These are phyloP conservation scores for Jacaranda copaia DNA, from an alignment of 257 asterid species.

Conservation along the genomic window DNA sequence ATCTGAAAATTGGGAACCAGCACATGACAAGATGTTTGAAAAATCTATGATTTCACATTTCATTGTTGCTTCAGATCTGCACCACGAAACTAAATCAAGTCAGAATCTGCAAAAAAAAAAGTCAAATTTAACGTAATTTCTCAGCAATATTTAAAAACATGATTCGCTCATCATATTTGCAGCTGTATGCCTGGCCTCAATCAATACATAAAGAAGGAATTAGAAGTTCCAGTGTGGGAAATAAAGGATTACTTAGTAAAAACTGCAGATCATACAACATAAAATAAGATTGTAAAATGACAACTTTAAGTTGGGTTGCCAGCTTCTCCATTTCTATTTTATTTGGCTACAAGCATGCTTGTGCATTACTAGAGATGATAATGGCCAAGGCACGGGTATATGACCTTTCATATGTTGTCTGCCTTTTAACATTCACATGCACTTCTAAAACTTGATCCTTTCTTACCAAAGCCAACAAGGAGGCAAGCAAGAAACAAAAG, in stretches of 20 bases:
- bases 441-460: not conserved
- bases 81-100: not conserved
- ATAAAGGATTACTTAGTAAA: not conserved
- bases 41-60: not conserved
- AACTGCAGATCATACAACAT: not conserved
- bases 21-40: not conserved
- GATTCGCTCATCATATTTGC: not conserved
- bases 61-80: conserved; percentile 4
- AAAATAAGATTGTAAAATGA: not conserved
- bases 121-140: not conserved
- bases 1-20: not conserved
- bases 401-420: not conserved
- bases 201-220: no score
- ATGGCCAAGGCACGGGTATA: no score
- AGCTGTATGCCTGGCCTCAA: no score
- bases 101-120: conserved; percentile 4
- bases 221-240: not conserved
- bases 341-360: no score
- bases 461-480: not conserved
- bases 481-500: not conserved
- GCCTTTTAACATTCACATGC: not conserved
- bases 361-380: no score
- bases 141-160: no score
- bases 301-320: no score
- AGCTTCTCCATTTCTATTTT: no score